Conservation (phyloP, 2,329 filamentous ascomycete species). For the Claviceps capensis region DNA sequence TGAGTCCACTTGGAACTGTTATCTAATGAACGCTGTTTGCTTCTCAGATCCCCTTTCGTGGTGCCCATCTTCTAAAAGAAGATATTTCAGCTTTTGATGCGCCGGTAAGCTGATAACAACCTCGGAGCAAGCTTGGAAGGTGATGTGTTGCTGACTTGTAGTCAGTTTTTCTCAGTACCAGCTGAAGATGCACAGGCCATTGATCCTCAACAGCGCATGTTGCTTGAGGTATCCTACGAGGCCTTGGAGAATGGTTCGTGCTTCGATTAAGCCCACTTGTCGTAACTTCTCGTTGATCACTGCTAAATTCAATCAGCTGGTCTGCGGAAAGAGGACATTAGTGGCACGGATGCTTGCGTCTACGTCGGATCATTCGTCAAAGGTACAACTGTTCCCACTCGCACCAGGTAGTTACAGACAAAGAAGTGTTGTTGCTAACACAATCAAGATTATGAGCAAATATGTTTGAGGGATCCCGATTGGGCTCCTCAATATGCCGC, state of each 20-base stretch:
- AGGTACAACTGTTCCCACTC: slow-evolving; percentile 17
- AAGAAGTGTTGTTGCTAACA: background rate
- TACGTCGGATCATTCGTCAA: slow-evolving; percentile 39
- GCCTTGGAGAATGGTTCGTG: slow-evolving; percentile 33
- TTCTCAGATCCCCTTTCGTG: slow-evolving; percentile 30
- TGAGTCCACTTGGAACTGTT: background rate
- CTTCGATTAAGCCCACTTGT: background rate
- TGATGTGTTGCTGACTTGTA: background rate
- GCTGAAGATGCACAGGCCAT: slow-evolving; percentile 37
- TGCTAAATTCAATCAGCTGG: slow-evolving; percentile 21
- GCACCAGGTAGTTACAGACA: background rate
- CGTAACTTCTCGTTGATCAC: background rate
- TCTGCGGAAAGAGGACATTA: slow-evolving; percentile 27
- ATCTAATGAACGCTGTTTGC: slow-evolving; percentile 3
- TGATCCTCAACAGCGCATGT: slow-evolving; percentile 38
- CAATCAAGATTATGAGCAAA: slow-evolving; percentile 32
- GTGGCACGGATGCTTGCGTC: slow-evolving; percentile 31
- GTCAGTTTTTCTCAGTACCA: slow-evolving; percentile 36
- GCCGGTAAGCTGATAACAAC: slow-evolving; percentile 20
- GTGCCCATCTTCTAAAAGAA: slow-evolving; percentile 36
- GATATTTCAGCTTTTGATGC: slow-evolving; percentile 35
- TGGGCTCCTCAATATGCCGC: slow-evolving; percentile 37
- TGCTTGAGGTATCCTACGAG: slow-evolving; percentile 37
- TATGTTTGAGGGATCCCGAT: slow-evolving; percentile 35
- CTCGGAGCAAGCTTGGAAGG: background rate